These are phyloP conservation scores for Erythrophleum fordii DNA, from an alignment of 306 rosid species.

Conservation along the genomic window DNA sequence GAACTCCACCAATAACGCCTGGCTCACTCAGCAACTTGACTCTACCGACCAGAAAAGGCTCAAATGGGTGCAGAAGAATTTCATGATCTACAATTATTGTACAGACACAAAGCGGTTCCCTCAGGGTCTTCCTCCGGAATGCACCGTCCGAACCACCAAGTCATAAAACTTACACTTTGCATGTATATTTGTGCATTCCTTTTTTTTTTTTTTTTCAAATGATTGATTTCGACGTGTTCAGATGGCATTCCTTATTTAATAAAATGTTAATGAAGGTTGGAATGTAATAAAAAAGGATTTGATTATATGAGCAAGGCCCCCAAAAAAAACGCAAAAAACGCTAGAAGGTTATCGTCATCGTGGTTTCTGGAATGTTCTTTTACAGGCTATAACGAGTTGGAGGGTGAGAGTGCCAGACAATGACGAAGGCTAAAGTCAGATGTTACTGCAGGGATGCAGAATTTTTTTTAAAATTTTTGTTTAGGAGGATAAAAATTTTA, in stretches of 20 bases:
- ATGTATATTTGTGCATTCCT: not conserved
- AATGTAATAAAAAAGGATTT: not conserved
- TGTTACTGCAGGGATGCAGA: too few relatives aligned
- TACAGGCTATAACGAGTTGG: too few relatives aligned
- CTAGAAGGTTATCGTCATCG: too few relatives aligned
- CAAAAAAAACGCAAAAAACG: too few relatives aligned
- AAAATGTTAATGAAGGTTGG: not conserved
- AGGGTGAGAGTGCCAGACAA: too few relatives aligned
- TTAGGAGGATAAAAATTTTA: too few relatives aligned
- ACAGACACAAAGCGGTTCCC: constrained; percentile 51
- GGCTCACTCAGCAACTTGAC: constrained; percentile 55
- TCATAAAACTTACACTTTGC: not conserved
- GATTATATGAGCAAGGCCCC: not conserved
- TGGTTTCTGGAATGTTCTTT: too few relatives aligned
- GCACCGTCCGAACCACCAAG: not conserved
- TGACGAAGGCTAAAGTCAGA: too few relatives aligned
- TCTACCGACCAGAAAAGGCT: constrained; percentile 41
- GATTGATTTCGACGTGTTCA: not conserved
- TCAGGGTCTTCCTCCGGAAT: constrained; percentile 37
- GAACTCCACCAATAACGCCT: constrained; percentile 12
- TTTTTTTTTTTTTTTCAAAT: not conserved
- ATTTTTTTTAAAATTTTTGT: too few relatives aligned
- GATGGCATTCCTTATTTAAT: not conserved
- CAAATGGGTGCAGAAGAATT: constrained; percentile 60
- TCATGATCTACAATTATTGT: constrained; percentile 78